phyloP scores from a whole-genome alignment of 2,329 filamentous ascomycete genomes.

The Boeremia exigua region DNA sequence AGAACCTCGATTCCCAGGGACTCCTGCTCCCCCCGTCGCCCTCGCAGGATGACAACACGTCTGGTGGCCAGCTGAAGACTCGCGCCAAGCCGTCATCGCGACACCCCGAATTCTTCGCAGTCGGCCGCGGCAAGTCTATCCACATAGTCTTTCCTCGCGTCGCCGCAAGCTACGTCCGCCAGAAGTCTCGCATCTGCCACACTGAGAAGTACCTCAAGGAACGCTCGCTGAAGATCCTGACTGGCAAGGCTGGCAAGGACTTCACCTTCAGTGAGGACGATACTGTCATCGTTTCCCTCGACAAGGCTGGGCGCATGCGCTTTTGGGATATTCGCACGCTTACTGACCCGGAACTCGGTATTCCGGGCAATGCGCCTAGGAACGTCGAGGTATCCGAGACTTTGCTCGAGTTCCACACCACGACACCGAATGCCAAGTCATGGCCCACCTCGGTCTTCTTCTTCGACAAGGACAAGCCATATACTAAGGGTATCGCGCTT shows the following conservation, averaged over 20 bases:
- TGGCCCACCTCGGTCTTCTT: conserved; percentile 97
- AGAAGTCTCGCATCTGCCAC: conserved; percentile 69
- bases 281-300: conserved; percentile 88
- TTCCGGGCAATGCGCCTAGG: conserved; percentile 50
- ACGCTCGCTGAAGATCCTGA: conserved; percentile 90
- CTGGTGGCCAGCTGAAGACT: conserved; percentile 93
- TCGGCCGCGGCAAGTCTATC: conserved; percentile 94
- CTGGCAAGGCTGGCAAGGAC: conserved; percentile 97
- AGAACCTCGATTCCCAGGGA: conserved; percentile 83
- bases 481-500: conserved; percentile 85
- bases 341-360: conserved; percentile 58
- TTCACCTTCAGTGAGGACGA: conserved; percentile 98
- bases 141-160: conserved; percentile 76
- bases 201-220: conserved; percentile 87
- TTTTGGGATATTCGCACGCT: conserved; percentile 97
- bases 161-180: conserved; percentile 60
- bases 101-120: conserved; percentile 92
- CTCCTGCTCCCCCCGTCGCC: conserved; percentile 88
- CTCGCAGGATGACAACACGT: conserved; percentile 85
- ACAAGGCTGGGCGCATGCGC: conserved; percentile 94
- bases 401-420: conserved; percentile 84
- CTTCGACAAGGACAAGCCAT: conserved; percentile 94
- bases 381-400: conserved; percentile 83
- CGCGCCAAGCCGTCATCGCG: conserved; percentile 87
- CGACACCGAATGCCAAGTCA: conserved; percentile 86